Evolutionary conservation across 441 rosid species (phyloP), one percentile per base, ranked within the genome.

Genomic region (Bocquillonia castaneifolia): DNA sequence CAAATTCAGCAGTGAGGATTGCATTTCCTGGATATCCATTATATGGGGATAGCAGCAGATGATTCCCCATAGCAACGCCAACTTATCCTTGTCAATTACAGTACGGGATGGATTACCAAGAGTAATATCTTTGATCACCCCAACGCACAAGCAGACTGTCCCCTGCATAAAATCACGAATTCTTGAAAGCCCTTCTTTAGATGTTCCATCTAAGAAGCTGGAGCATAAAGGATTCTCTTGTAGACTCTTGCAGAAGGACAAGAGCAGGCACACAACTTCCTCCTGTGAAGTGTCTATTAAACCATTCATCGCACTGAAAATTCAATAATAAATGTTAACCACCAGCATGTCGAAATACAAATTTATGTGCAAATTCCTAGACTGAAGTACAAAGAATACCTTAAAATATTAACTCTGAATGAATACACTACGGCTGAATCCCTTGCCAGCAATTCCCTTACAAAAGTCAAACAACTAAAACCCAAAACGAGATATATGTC

Each of bases 11-110:
- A 93, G 69, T 68, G 78, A 64, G 58, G 82, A 76, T 54, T 83
- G 68, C 63, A 67, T 74, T 67, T 66, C 84, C 67, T 69, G 81
- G 54, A 39, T 70, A 69, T 71, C 77, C 53, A 67, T 66, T 39
- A 86, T 64, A 64, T 73, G 67, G 57, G 95, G 92, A 81, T 80
- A 89, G 81, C 96, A 89, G 45, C 77, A 76, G 61, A 88, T 70
- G 32, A 70, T 72, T 78, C 89, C 95, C 96, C 97, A 89, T 37
- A 89, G 76, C 53, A 64, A 55, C 78, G 96, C 86, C 81, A 93
- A 74, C 72, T 79, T 74, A 36, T 76, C 63, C 66, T 74, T 69
- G 59, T 76, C 80, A 74, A 81, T 62, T 42, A 70, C 73, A 66
- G 78, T 61, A 61, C 76, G 73, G 44, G 78, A 76, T 48, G 68